Evolutionary conservation across 192 early-diverging fungal genomes (phyloP).

Genomic region (Coemansia umbellata): DNA sequence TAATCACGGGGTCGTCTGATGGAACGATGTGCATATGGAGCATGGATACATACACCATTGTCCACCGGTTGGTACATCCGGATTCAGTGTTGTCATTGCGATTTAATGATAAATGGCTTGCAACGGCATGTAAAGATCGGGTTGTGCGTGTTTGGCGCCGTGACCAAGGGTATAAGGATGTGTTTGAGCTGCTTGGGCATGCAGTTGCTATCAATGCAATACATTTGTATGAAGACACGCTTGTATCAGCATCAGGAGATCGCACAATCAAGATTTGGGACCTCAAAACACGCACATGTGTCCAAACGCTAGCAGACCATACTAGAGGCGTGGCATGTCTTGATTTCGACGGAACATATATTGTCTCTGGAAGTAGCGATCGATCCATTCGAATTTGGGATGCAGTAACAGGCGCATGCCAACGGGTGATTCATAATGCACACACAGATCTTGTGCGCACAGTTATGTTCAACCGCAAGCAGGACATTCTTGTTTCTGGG

Average conservation of each 20-base stretch:
- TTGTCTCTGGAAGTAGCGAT: constrained; percentile 84
- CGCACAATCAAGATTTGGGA: constrained; percentile 85
- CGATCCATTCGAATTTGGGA: constrained; percentile 78
- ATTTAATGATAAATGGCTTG: constrained; percentile 67
- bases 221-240: constrained; percentile 56
- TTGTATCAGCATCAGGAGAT: constrained; percentile 75
- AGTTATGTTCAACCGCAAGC: constrained; percentile 24
- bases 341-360: constrained; percentile 79
- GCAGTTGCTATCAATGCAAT: constrained; percentile 82
- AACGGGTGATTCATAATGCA: constrained; percentile 48
- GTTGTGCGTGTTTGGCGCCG: constrained; percentile 80
- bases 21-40: constrained; percentile 68
- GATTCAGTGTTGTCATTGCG: constrained; percentile 76
- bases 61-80: constrained; percentile 54
- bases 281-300: constrained; percentile 61
- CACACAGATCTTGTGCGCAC: constrained; percentile 42
- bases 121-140: constrained; percentile 81
- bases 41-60: constrained; percentile 52
- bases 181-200: constrained; percentile 66
- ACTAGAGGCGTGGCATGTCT: constrained; percentile 82
- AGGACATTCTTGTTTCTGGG: constrained; percentile 72
- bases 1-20: constrained; percentile 72
- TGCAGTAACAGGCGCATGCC: constrained; percentile 52
- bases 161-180: constrained; percentile 19
- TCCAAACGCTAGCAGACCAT: constrained; percentile 70